These are phyloP conservation scores for Trichophyton rubrum DNA, from an alignment of 2,329 filamentous ascomycete genomes.

Conservation along the genomic window DNA sequence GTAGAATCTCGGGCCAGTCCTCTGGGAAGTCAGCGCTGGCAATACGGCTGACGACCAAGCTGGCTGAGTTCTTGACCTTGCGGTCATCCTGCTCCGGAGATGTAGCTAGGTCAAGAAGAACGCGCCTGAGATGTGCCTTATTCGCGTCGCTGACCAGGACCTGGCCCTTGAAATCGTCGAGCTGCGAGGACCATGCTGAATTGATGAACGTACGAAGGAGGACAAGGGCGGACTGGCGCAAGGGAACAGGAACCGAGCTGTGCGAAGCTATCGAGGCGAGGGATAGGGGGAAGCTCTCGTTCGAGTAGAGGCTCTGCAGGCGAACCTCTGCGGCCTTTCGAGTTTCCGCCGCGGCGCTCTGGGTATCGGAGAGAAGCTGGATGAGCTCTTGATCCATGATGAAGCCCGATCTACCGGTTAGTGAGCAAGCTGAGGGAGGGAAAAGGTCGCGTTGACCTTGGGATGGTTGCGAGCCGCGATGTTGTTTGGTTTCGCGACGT, in stretches of 20 bases:
- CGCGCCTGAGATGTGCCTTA: constrained; percentile 60
- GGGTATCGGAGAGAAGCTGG: constrained; percentile 74
- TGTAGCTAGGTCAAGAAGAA: constrained; percentile 65
- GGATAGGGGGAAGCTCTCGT: constrained; percentile 61
- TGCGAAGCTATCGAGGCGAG: constrained; percentile 73
- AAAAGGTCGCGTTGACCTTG: not conserved
- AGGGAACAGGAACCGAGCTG: constrained; percentile 55
- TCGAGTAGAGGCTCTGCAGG: constrained; percentile 56
- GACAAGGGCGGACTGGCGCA: constrained; percentile 73
- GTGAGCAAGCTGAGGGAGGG: not conserved
- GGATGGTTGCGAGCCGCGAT: not conserved
- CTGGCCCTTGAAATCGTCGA: constrained; percentile 56
- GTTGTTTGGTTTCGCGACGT: not conserved
- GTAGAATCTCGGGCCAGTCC: constrained; percentile 82
- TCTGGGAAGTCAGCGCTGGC: constrained; percentile 88
- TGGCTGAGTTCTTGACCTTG: constrained; percentile 80
- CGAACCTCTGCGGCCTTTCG: constrained; percentile 80
- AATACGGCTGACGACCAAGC: constrained; percentile 85
- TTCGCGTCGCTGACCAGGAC: constrained; percentile 59
- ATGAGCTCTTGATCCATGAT: constrained; percentile 88
- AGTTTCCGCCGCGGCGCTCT: constrained; percentile 60
- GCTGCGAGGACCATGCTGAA: constrained; percentile 66
- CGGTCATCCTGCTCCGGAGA: constrained; percentile 59
- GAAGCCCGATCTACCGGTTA: constrained; percentile 5
- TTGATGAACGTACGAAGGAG: constrained; percentile 73